Conservation (phyloP, 495 filamentous ascomycete species). For the Antarctomyces pellizariae region DNA sequence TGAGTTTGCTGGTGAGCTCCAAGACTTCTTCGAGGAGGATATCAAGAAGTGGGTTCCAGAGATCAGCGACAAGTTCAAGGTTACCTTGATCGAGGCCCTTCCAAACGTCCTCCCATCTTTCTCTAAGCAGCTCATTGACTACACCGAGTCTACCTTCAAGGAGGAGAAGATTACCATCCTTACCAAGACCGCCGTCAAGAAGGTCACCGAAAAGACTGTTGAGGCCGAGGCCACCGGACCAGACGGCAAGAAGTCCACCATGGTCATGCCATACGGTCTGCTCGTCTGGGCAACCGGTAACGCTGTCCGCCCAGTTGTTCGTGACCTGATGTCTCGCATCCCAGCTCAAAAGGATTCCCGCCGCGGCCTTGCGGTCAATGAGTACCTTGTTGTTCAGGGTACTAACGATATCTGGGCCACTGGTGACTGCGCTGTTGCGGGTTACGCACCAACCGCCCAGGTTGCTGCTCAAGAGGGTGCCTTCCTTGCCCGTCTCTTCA, state of each 20-base stretch:
- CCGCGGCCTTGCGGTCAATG: conserved; percentile 85
- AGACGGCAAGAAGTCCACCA: conserved; percentile 60
- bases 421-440: conserved; percentile 59
- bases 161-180: conserved; percentile 92
- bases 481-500: conserved; percentile 89
- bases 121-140: conserved; percentile 97
- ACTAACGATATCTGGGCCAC: conserved; percentile 83
- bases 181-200: conserved; percentile 98
- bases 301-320: conserved; percentile 66
- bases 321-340: conserved; percentile 76
- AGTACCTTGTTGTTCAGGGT: conserved; percentile 95
- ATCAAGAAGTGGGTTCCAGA: conserved; percentile 95
- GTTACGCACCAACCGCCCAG: conserved; percentile 94
- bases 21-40: conserved; percentile 96
- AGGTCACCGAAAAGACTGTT: conserved; percentile 83
- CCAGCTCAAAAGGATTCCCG: conserved; percentile 89
- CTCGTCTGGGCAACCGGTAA: conserved; percentile 98
- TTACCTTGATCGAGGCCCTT: conserved; percentile 94
- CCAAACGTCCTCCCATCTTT: conserved; percentile 97
- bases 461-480: conserved; percentile 89
- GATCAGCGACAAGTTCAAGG: conserved; percentile 79
- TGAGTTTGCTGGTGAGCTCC: conserved; percentile 91
- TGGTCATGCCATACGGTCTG: conserved; percentile 81
- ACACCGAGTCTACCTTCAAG: conserved; percentile 96
- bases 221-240: conserved; percentile 70